phyloP scores from a whole-genome alignment of 208 protist genomes.

The Leishmania gerbilli region DNA sequence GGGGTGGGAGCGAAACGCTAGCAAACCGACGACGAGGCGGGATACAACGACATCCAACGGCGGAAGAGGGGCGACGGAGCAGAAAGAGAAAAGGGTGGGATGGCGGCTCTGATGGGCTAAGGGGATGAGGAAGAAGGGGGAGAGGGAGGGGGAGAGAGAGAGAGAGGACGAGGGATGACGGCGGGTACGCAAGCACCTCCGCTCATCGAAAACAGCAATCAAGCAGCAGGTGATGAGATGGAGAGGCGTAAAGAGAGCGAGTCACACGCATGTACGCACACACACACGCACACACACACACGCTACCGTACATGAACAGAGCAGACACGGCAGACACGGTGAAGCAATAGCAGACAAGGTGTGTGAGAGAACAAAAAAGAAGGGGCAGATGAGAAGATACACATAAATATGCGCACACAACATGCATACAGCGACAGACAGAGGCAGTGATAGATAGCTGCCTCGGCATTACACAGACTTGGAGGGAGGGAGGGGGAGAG shows the following conservation, averaged over 20 bases:
- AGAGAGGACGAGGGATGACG: neutral
- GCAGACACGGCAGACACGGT: neutral
- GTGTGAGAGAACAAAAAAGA: neutral
- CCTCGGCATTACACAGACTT: neutral
- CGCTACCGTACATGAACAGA: neutral
- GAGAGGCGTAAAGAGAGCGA: neutral
- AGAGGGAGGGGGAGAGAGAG: neutral
- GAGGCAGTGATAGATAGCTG: neutral
- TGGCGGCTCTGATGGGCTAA: neutral
- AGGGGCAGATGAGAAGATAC: neutral
- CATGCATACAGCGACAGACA: neutral
- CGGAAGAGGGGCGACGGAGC: neutral
- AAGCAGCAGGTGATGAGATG: no score
- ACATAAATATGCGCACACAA: neutral
- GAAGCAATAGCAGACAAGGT: neutral
- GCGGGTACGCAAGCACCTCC: neutral
- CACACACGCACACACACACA: neutral
- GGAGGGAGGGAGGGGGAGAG: neutral
- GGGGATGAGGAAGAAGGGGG: neutral
- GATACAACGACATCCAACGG: neutral
- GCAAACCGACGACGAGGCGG: neutral
- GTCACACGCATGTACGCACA: neutral
- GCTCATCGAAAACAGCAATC: neutral
- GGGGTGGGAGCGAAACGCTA: neutral
- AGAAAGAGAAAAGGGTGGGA: neutral